Evolutionary conservation across 2,329 filamentous ascomycete species (phyloP).

Genomic region (Colletotrichum lini): DNA sequence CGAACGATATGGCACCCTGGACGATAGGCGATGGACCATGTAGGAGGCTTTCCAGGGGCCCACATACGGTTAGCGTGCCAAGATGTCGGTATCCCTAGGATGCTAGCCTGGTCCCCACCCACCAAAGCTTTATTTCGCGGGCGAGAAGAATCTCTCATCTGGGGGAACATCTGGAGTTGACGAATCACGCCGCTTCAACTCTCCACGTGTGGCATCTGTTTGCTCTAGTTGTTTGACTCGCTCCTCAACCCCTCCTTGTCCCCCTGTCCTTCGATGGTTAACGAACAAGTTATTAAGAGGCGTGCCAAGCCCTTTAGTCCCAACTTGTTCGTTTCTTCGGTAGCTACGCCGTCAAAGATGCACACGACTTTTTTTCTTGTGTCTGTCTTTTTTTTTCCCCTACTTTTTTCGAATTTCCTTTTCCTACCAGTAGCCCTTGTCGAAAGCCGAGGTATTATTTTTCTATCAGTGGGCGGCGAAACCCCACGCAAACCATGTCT

Average conservation of each 20-base stretch:
- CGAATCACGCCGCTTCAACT: constrained; percentile 26
- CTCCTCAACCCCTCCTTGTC: constrained; percentile 10
- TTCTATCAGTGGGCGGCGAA: not conserved
- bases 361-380: constrained; percentile 6
- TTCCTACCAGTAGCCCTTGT: not conserved
- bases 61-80: constrained; percentile 35
- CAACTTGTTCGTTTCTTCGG: constrained; percentile 20
- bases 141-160: constrained; percentile 32
- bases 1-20: constrained; percentile 4
- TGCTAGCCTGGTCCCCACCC: constrained; percentile 17
- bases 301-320: constrained; percentile 35
- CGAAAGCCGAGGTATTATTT: not conserved
- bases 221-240: constrained; percentile 24
- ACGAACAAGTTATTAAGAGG: constrained; percentile 24
- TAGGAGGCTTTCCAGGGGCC: constrained; percentile 20
- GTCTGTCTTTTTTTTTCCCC: no score
- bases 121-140: constrained; percentile 35
- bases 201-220: constrained; percentile 39
- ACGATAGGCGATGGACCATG: not conserved
- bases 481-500: constrained; percentile 17
- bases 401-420: no score
- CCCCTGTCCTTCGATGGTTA: constrained; percentile 17
- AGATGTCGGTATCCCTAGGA: constrained; percentile 42
- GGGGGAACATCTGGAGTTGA: constrained; percentile 24
- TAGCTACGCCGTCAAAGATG: constrained; percentile 22